phyloP scores from a whole-genome alignment of 2,329 filamentous ascomycete species.

The Emmonsia crescens region DNA sequence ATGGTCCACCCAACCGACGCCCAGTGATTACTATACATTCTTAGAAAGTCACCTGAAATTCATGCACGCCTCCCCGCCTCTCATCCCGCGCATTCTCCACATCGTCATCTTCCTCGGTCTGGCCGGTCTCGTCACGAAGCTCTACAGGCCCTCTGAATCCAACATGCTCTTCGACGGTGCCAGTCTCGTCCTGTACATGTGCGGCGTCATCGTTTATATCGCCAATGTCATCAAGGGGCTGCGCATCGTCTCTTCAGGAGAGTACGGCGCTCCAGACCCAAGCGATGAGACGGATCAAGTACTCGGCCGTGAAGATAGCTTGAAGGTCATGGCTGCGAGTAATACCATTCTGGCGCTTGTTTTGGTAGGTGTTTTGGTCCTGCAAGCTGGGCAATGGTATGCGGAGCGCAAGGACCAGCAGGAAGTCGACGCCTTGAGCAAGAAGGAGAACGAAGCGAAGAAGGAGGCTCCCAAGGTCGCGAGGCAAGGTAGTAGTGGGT shows the following conservation, averaged over 20 bases:
- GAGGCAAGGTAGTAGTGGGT: conserved; percentile 16
- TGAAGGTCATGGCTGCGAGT: conserved; percentile 83
- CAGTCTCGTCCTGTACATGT: conserved; percentile 61
- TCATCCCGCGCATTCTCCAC: conserved; percentile 88
- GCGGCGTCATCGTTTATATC: conserved; percentile 84
- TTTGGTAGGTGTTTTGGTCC: conserved; percentile 75
- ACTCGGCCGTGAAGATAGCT: conserved; percentile 73
- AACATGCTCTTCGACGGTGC: conserved; percentile 91
- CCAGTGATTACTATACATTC: conserved; percentile 61
- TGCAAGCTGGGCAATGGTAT: conserved; percentile 98
- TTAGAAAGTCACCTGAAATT: conserved; percentile 85
- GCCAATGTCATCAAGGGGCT: conserved; percentile 95
- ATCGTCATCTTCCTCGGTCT: conserved; percentile 85
- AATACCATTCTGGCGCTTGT: conserved; percentile 94
- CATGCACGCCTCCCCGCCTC: conserved; percentile 78
- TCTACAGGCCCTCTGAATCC: conserved; percentile 84
- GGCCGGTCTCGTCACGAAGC: conserved; percentile 81
- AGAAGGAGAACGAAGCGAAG: conserved; percentile 30
- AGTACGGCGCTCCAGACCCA: conserved; percentile 43
- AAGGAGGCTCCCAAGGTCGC: conserved; percentile 14
- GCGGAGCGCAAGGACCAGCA: conserved; percentile 85
- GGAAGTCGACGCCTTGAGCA: conserved; percentile 58
- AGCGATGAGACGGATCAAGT: conserved; percentile 50
- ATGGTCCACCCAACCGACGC: conserved; percentile 34
- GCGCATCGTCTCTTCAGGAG: conserved; percentile 64